phyloP scores from a whole-genome alignment of 345 rosid species.

The Reutealis trisperma region DNA sequence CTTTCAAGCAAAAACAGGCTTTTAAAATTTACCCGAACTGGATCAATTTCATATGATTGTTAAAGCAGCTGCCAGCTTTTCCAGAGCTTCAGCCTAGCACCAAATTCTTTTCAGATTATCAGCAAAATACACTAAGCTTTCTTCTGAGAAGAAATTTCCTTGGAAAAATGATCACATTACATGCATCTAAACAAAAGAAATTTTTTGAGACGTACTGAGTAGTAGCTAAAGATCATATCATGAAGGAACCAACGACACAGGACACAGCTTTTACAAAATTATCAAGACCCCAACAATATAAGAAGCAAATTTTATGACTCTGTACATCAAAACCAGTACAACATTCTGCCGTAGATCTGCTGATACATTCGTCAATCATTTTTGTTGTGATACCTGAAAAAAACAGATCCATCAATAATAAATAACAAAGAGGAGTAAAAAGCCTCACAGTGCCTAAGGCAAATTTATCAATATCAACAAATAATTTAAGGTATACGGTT shows the following conservation, averaged over 20 bases:
- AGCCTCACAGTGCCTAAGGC: background rate
- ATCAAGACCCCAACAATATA: too few species aligned
- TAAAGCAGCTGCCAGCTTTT: too few species aligned
- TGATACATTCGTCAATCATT: background rate
- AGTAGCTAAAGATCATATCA: background rate
- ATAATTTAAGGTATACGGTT: background rate
- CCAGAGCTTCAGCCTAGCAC: background rate
- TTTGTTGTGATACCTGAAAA: background rate
- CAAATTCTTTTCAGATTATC: background rate
- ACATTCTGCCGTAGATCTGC: background rate
- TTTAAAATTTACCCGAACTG: too few species aligned
- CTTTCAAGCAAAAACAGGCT: too few species aligned
- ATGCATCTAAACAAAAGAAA: background rate
- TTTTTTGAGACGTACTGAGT: background rate
- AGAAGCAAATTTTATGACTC: background rate
- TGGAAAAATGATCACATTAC: background rate
- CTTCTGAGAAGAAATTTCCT: background rate
- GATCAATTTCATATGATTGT: too few species aligned
- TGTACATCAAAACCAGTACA: slow-evolving; percentile 5
- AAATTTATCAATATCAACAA: background rate
- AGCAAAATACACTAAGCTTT: background rate
- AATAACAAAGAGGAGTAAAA: background rate
- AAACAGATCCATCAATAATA: background rate
- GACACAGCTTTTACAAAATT: too few species aligned
- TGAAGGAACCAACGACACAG: background rate